Evolutionary conservation across 2,329 filamentous ascomycete species (phyloP), one percentile per base, ranked within the genome.

Genomic region (Phoma sp.): DNA sequence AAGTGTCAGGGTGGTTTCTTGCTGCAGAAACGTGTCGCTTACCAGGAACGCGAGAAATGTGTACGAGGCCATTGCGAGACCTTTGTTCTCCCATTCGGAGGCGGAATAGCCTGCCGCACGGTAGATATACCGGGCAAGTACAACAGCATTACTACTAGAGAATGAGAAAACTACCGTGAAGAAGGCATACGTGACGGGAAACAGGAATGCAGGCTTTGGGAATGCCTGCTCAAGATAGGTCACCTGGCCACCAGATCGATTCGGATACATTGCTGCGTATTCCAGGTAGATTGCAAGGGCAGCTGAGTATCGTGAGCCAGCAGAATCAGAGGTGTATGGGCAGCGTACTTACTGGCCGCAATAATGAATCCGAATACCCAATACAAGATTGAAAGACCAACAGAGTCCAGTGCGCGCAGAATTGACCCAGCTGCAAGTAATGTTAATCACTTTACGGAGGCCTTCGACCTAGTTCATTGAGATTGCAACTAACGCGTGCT

Each of bases 211-310:
- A 7, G 68, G 68, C 49, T 53, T 65, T 6, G 68, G 68, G 33
- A 61, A 71, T 1, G 62, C 66, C 42, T 71, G 67, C 41, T 71
- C 68, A 4, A 71, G 63, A 42, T 68, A 71, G n/a, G 60, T 58
- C 4, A 70, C 67, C 48, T 70, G 64, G 6, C 65, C 64, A 6
- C 67, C 68, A 0, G 62, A 67, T 11, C 68, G 67, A 27, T 69
- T 66, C 3, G 68, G 68, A 35, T 69, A 70, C 3, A 67, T 44
- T 3, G 65, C 60, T 2, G 62, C 62, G 42, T 67, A 70, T 55
- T 71, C 67, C 24, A 72, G 47, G 23, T 66, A 69, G 7, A 72
- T 57, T 4, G 62, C 61, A 8, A 70, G 61, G 8, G 59, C 56
- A 29, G 68, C 67, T 67, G n/a, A 2, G 32, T 0, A 4, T 9